A percentile compares a stretch with the other conserved stretches of the same genome.
Conservation (phyloP, 202 grass and related monocot genomes). For the Setaria viridis region DNA sequence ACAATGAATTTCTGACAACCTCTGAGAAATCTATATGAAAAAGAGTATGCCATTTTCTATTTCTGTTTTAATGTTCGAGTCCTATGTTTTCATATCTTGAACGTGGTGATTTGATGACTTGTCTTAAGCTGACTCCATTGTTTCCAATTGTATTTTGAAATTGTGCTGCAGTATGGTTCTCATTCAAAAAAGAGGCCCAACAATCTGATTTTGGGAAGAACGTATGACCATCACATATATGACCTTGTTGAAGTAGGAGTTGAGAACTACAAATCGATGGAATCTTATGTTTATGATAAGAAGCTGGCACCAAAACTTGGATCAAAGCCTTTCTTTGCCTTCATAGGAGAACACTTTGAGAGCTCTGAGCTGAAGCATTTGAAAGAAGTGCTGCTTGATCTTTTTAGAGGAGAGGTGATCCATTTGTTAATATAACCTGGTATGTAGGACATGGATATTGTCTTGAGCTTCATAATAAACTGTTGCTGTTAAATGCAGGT, state of each 20-base stretch:
- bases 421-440: background rate
- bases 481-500: slow-evolving; percentile 62
- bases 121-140: background rate
- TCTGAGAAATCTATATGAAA: slow-evolving; percentile 3
- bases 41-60: background rate
- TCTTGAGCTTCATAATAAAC: slow-evolving; percentile 17
- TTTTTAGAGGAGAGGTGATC: slow-evolving; percentile 86
- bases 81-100: background rate
- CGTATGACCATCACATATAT: slow-evolving; percentile 92
- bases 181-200: slow-evolving; percentile 98
- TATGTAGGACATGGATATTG: background rate
- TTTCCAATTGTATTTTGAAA: background rate
- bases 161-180: slow-evolving; percentile 72
- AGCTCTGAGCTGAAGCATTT: slow-evolving; percentile 79
- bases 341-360: slow-evolving; percentile 88
- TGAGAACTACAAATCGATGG: slow-evolving; percentile 80
- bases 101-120: background rate
- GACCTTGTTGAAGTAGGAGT: slow-evolving; percentile 95
- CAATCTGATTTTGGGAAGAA: slow-evolving; percentile 85
- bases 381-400: slow-evolving; percentile 94
- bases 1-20: background rate
- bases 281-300: slow-evolving; percentile 86
- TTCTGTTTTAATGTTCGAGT: slow-evolving; percentile 9
- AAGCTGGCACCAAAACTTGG: slow-evolving; percentile 82
- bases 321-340: slow-evolving; percentile 91